Base-by-base conservation (phyloP, 768 basidiomycete species). In the Suillus placidus region DNA sequence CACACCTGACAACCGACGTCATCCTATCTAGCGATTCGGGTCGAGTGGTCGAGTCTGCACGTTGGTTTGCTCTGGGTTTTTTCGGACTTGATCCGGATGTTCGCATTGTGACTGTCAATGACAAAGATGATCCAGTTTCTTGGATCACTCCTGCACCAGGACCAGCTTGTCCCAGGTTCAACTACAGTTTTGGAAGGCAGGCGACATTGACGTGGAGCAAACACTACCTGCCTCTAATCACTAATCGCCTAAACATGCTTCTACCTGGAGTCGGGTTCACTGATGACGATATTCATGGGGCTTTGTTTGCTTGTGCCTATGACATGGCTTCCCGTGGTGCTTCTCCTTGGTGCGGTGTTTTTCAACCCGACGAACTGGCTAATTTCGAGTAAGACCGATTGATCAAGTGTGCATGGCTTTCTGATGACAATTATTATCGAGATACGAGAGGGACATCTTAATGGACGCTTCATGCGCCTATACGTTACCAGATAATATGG, bases 61-160 rank as follows among this genome's bases (percentile, higher is more conserved):
- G 73, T 62, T 79, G 79, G 79, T 80, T 79, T 69, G 72, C 72
- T 37, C 64, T 71, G 64, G 78, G 79, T 32, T 76, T 77, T 71
- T 78, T 76, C 64, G 79, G 79, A 3, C 71, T 76, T 10, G 55
- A 66, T 30, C 20, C 65, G 63, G 56, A 68, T 35, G 63, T 72
- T 20, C 60, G 61, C 49, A 73, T 76, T 62, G 52, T 69, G 20
- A 69, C 70, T 32, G 74, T 80, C 66, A 62, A 68, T 3, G 78
- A 79, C 71, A 72, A 76, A 68, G 47, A 64, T 58, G 66, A 67
- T 51, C 76, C 77, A 18, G 65, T 72, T 32, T 77, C 77, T 40
- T 78, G 77, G 76, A 78, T 79, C 64, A 78, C 77, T 49, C 78
- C 77, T 38, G 76, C 74, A 66, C 65, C 77, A 68, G 76, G 76